Percentiles rank a stretch among this genome's conserved stretches.
phyloP scores from a whole-genome alignment of 2,329 filamentous ascomycete genomes.

The Fonsecaea pedrosoi region DNA sequence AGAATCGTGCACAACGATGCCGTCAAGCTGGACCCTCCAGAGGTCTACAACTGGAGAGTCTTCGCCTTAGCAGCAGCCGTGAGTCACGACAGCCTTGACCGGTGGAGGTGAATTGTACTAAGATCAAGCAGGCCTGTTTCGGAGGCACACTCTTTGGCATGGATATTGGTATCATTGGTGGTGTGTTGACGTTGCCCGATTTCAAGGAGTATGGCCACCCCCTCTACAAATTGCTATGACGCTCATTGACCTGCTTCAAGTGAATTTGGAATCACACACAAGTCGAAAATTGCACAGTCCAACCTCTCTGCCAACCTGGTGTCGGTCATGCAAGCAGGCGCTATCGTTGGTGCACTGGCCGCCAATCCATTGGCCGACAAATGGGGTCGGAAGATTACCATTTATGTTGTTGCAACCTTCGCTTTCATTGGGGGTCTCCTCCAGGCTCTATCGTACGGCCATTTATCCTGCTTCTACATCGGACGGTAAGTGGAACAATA shows the following conservation, averaged over 20 bases:
- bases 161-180: conserved; percentile 72
- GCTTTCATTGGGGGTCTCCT: conserved; percentile 68
- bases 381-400: conserved; percentile 61
- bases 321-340: conserved; percentile 73
- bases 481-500: conserved; percentile 61
- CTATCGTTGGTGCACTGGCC: conserved; percentile 68
- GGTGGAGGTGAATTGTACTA: not conserved
- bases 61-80: conserved; percentile 67
- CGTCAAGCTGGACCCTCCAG: conserved; percentile 70
- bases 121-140: conserved; percentile 61
- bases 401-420: conserved; percentile 64
- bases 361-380: conserved; percentile 50
- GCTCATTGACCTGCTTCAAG: conserved; percentile 44
- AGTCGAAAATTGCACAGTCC: conserved; percentile 53
- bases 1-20: conserved; percentile 72
- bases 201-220: conserved; percentile 59
- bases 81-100: conserved; percentile 29
- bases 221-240: conserved; percentile 7
- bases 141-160: conserved; percentile 73
- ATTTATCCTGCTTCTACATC: conserved; percentile 68
- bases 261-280: conserved; percentile 59
- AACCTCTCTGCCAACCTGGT: conserved; percentile 72
- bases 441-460: conserved; percentile 67
- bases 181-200: conserved; percentile 66
- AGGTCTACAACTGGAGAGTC: conserved; percentile 74